These are phyloP conservation scores for Candida anglica DNA, from an alignment of 805 yeast genomes.

Conservation along the genomic window DNA sequence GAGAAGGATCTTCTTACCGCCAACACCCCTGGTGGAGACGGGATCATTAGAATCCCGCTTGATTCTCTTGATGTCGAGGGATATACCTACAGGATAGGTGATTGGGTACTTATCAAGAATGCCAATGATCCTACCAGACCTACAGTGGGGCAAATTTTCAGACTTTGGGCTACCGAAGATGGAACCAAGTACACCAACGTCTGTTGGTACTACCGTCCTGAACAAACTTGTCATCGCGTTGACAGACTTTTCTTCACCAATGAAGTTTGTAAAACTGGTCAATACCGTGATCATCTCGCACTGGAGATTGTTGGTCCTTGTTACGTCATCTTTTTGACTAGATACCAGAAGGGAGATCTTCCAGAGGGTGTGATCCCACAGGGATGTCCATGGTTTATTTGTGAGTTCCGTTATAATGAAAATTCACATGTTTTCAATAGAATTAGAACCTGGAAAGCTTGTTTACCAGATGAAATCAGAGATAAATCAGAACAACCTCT, in stretches of 20 bases:
- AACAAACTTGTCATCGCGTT: slow-evolving; percentile 91
- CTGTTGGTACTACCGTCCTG: slow-evolving; percentile 98
- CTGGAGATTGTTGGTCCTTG: slow-evolving; percentile 91
- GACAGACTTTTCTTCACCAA: slow-evolving; percentile 88
- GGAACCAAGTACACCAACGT: slow-evolving; percentile 82
- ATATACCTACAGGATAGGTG: slow-evolving; percentile 78
- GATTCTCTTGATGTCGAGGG: slow-evolving; percentile 73
- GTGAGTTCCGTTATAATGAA: slow-evolving; percentile 94
- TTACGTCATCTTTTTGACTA: slow-evolving; percentile 89
- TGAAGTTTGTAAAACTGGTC: slow-evolving; percentile 96
- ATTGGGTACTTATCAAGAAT: slow-evolving; percentile 87
- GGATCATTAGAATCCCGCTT: slow-evolving; percentile 66
- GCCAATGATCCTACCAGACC: slow-evolving; percentile 88
- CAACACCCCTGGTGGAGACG: slow-evolving; percentile 40
- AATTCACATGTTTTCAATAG: slow-evolving; percentile 86
- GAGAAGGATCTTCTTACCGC: slow-evolving; percentile 65
- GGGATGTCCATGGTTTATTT: slow-evolving; percentile 84
- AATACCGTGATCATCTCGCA: slow-evolving; percentile 88
- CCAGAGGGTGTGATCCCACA: slow-evolving; percentile 55
- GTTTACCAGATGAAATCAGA: slow-evolving; percentile 94
- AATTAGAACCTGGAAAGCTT: slow-evolving; percentile 97
- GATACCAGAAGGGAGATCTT: slow-evolving; percentile 93
- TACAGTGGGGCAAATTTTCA: slow-evolving; percentile 87
- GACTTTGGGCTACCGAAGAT: slow-evolving; percentile 90
- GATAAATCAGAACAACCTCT: slow-evolving; percentile 75